Conservation (phyloP, 1,284 basidiomycete genomes). For the Afroboletus lepidellus region DNA sequence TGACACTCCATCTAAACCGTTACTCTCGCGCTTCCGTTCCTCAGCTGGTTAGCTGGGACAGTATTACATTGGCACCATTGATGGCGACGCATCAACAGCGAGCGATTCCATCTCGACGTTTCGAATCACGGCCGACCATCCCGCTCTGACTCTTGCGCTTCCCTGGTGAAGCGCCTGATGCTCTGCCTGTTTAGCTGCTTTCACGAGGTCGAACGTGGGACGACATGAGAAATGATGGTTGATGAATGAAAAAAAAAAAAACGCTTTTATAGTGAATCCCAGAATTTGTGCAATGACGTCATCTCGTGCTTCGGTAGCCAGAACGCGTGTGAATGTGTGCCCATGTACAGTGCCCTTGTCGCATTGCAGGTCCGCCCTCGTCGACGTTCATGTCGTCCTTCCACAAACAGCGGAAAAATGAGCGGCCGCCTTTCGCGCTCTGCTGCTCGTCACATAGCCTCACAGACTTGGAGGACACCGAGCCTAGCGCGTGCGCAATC, state of each 20-base stretch:
- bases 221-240: not conserved
- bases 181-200: not conserved
- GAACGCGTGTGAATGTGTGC: not conserved
- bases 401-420: not conserved
- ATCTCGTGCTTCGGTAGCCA: not conserved
- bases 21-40: not conserved
- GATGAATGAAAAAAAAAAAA: not conserved
- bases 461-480: not conserved
- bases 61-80: not conserved
- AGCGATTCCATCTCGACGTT: not conserved
- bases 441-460: not conserved
- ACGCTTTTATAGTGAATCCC: not conserved
- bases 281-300: not conserved
- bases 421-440: not conserved
- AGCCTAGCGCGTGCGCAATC: conserved; percentile 6
- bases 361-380: not conserved
- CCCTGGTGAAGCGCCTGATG: not conserved
- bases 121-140: not conserved
- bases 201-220: not conserved
- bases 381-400: conserved; percentile 1
- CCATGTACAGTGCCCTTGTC: not conserved
- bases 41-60: not conserved
- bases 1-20: not conserved
- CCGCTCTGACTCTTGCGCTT: not conserved
- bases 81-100: not conserved